Evolutionary conservation across 2,329 filamentous ascomycete species (phyloP).

Genomic region (Alternaria conjuncta): DNA sequence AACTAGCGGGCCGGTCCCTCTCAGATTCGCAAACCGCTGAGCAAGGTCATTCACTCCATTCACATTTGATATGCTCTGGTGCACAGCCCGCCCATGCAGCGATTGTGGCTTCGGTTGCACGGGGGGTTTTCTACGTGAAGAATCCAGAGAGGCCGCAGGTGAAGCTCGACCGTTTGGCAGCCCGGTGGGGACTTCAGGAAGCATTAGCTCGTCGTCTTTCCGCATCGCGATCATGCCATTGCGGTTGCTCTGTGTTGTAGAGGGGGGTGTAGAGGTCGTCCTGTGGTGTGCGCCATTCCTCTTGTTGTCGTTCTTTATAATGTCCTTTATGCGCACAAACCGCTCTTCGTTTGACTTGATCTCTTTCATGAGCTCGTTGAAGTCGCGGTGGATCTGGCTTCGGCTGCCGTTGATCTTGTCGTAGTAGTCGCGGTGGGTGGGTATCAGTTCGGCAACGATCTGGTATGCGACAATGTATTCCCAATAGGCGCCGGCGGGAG

Average conservation of each 20-base stretch:
- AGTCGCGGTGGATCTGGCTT: conserved; percentile 57
- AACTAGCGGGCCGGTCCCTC: conserved; percentile 26
- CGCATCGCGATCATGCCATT: conserved; percentile 19
- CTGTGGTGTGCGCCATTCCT: conserved; percentile 61
- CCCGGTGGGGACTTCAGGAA: conserved; percentile 39
- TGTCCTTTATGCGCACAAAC: conserved; percentile 57
- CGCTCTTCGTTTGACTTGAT: conserved; percentile 49
- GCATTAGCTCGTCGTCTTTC: conserved; percentile 45
- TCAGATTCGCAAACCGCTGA: conserved; percentile 49
- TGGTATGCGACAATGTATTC: conserved; percentile 85
- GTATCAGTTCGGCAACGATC: conserved; percentile 77
- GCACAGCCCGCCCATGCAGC: conserved; percentile 67
- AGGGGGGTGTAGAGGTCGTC: conserved; percentile 18
- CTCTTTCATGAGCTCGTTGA: conserved; percentile 42
- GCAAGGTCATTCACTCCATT: conserved; percentile 40
- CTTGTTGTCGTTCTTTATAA: conserved; percentile 60
- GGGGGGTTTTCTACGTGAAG: conserved; percentile 40
- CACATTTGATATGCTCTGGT: conserved; percentile 37
- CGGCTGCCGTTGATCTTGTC: conserved; percentile 66
- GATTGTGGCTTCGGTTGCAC: conserved; percentile 72
- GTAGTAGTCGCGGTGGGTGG: conserved; percentile 74
- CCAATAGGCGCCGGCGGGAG: conserved; percentile 75
- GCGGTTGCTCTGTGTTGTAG: conserved; percentile 19
- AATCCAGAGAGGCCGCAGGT: conserved; percentile 24
- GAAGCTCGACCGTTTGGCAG: conserved; percentile 26